Evolutionary conservation across 768 basidiomycete species (phyloP), one percentile per base, ranked within the genome.

Genomic region (Lanmaoa rubissima): DNA sequence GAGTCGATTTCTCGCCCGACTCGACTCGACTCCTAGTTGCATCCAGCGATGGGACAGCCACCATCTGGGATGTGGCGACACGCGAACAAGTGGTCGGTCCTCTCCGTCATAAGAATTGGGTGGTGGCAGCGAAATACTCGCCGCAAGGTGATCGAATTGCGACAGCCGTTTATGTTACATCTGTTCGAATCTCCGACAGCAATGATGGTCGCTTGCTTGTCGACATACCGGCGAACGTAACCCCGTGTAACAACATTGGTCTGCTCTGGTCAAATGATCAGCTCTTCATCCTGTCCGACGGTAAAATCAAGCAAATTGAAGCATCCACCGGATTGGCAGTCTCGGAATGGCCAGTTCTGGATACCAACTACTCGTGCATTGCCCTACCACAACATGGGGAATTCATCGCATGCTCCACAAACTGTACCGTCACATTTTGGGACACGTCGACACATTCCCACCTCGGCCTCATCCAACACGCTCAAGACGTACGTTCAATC

Each of bases 1-100:
- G 8, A 1, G 11, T 58, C 26, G 57, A 58, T 24, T 54, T 54
- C 47, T 58, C 24, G n/a, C n/a, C n/a, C n/a, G n/a, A n/a, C n/a
- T n/a, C n/a, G n/a, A n/a, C n/a, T n/a, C n/a, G n/a, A n/a, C n/a
- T n/a, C n/a, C 36, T 58, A 13, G 8, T 9, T 7, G 36, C 24
- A 11, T 19, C 31, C 2, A 4, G 13, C 2, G 1, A 21, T 13
- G 4, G 19, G 17, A 28, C 49, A 7, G 39, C n/a, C n/a, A 4
- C 19, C 16, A 24, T 48, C 19, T 48, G 46, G 46, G 31, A 35
- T 32, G 28, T 48, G n/a, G 46, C 32, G n/a, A 17, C 21, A n/a
- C n/a, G 32, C 17, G 9, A 21, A 34, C 39, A 34, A 4, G n/a
- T 3, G 0, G 16, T 54, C 32, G 7, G 34, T 9, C 19, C 38